These are phyloP conservation scores for Haberlea rhodopensis DNA, from an alignment of 257 asterid species.

Conservation along the genomic window DNA sequence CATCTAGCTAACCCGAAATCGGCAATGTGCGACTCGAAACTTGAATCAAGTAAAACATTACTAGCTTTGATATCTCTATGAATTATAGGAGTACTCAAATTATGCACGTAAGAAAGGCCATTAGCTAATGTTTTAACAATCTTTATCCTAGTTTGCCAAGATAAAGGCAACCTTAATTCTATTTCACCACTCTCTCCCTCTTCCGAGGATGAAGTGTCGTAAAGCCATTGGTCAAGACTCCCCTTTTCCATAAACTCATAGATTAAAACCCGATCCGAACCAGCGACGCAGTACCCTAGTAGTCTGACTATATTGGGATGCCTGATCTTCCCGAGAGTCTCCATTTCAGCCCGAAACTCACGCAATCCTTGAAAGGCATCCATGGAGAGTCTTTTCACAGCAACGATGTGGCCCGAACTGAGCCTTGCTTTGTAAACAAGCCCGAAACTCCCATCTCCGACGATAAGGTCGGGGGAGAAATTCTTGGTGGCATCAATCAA, in stretches of 20 bases:
- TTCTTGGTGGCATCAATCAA: slow-evolving; percentile 60
- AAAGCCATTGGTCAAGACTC: slow-evolving; percentile 85
- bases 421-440: slow-evolving; percentile 76
- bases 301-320: slow-evolving; percentile 72
- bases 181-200: slow-evolving; percentile 11
- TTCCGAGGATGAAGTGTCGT: slow-evolving; percentile 50
- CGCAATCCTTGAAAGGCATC: slow-evolving; percentile 91
- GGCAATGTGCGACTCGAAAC: slow-evolving; percentile 72
- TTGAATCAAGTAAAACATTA: slow-evolving; percentile 51
- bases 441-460: slow-evolving; percentile 94
- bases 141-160: slow-evolving; percentile 59
- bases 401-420: slow-evolving; percentile 61
- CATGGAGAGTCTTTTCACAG: slow-evolving; percentile 62
- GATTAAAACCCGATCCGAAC: slow-evolving; percentile 63
- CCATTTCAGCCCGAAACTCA: slow-evolving; percentile 96
- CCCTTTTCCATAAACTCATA: slow-evolving; percentile 82
- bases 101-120: slow-evolving; percentile 70
- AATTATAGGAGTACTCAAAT: slow-evolving; percentile 50
- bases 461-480: slow-evolving; percentile 67
- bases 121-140: slow-evolving; percentile 60
- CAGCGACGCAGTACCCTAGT: slow-evolving; percentile 68
- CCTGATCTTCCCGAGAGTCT: slow-evolving; percentile 70
- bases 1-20: slow-evolving; percentile 82
- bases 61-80: slow-evolving; percentile 80
- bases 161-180: slow-evolving; percentile 39